phyloP scores from a whole-genome alignment of 768 basidiomycete genomes.

The Trametes maxima region DNA sequence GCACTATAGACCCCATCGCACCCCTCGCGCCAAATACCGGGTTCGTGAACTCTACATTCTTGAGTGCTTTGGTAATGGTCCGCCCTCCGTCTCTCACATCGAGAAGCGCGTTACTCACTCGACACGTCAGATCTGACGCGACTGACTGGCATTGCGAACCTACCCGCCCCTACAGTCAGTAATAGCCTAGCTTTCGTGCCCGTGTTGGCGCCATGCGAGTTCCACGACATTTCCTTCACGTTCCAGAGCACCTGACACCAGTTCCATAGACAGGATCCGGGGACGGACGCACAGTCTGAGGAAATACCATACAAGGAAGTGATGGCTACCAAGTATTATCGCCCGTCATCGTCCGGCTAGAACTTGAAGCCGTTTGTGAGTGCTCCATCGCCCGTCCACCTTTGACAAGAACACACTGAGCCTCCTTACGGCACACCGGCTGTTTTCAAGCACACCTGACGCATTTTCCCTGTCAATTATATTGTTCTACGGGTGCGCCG shows the following conservation, averaged over 20 bases:
- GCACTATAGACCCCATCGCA: background rate
- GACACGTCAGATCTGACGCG: background rate
- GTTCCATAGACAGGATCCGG: constrained; percentile 8
- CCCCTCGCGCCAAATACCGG: background rate
- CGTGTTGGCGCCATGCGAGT: background rate
- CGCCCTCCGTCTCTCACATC: background rate
- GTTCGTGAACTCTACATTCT: background rate
- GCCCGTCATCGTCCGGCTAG: constrained; percentile 21
- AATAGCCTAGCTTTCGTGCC: background rate
- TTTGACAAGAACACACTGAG: background rate
- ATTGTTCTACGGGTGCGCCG: background rate
- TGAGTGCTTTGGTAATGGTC: background rate
- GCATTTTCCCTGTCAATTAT: constrained; percentile 2
- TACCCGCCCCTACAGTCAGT: too few relatives aligned
- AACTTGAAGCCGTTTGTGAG: constrained; percentile 6
- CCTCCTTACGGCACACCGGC: constrained; percentile 10
- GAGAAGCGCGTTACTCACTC: background rate
- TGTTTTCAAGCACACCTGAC: constrained; percentile 15
- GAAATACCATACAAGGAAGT: constrained; percentile 10
- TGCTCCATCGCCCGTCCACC: constrained; percentile 4
- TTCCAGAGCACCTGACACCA: constrained; percentile 16
- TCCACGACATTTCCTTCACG: background rate
- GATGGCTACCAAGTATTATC: constrained; percentile 18
- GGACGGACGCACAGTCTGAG: background rate
- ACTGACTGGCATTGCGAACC: background rate